Percentiles rank a stretch among this genome's conserved stretches.
These are phyloP conservation scores for Aureobasidium leucospermi DNA, from an alignment of 2,329 filamentous ascomycete genomes.

Conservation along the genomic window DNA sequence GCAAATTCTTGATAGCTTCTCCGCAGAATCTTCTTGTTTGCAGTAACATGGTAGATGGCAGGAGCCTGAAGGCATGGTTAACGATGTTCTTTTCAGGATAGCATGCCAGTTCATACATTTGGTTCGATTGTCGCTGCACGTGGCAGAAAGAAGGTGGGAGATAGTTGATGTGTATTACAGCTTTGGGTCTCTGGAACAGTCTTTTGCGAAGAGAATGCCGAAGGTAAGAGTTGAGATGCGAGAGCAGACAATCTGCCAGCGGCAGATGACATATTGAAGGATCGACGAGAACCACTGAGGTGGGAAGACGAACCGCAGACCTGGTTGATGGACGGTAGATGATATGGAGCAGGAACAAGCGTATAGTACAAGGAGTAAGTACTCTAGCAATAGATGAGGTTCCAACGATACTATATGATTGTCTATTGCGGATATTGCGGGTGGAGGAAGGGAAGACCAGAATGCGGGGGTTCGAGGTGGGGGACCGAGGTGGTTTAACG, in stretches of 20 bases:
- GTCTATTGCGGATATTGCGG: neutral
- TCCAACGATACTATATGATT: neutral
- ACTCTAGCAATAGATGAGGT: neutral
- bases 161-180: constrained; percentile 66
- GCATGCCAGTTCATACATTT: constrained; percentile 39
- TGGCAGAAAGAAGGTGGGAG: constrained; percentile 79
- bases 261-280: constrained; percentile 53
- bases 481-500: neutral
- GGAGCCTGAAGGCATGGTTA: constrained; percentile 46
- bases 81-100: neutral
- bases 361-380: neutral
- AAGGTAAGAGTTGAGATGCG: constrained; percentile 32
- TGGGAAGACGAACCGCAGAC: neutral
- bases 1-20: constrained; percentile 76
- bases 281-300: neutral
- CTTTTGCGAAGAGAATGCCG: constrained; percentile 23
- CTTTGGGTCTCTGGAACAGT: neutral
- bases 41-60: constrained; percentile 79
- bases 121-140: constrained; percentile 85
- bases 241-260: constrained; percentile 55
- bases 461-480: constrained; percentile 3
- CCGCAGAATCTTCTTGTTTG: constrained; percentile 65
- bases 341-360: neutral
- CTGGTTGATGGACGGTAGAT: neutral
- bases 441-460: neutral